These are phyloP conservation scores for Nakazawaea siamensis DNA, from an alignment of 805 yeast genomes.

Conservation along the genomic window DNA sequence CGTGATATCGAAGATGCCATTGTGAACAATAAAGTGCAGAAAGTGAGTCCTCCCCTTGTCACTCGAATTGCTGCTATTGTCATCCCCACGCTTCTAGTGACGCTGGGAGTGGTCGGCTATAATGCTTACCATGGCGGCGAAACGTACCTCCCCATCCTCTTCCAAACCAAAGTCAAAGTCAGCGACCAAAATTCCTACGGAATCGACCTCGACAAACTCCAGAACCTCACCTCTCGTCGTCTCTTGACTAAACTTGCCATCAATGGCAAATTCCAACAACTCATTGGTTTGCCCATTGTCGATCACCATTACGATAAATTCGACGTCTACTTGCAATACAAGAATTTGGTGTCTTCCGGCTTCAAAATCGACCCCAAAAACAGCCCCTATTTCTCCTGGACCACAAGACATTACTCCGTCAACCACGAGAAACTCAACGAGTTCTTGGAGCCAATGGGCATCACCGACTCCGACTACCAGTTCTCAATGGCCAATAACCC, in stretches of 20 bases:
- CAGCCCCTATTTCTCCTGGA: slow-evolving; percentile 10
- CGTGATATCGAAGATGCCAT: slow-evolving; percentile 5
- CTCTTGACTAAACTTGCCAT: slow-evolving; percentile 21
- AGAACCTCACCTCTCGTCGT: slow-evolving; percentile 16
- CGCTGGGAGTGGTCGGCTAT: slow-evolving; percentile 20
- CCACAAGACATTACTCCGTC: slow-evolving; percentile 9
- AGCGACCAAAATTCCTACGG: slow-evolving; percentile 15
- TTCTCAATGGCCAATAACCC: slow-evolving; percentile 16
- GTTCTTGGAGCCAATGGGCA: slow-evolving; percentile 22
- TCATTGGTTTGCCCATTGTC: slow-evolving; percentile 24
- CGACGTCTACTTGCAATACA: slow-evolving; percentile 22
- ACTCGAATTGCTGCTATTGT: slow-evolving; percentile 14
- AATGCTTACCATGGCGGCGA: slow-evolving; percentile 21
- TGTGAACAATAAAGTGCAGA: not conserved
- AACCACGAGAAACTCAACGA: slow-evolving; percentile 20
- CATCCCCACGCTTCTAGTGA: slow-evolving; percentile 15
- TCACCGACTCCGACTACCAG: slow-evolving; percentile 12
- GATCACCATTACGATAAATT: slow-evolving; percentile 21
- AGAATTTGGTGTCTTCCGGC: slow-evolving; percentile 22
- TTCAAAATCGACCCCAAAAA: slow-evolving; percentile 17
- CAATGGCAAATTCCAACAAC: slow-evolving; percentile 19
- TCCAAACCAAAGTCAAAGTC: slow-evolving; percentile 19
- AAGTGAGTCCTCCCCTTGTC: slow-evolving; percentile 11
- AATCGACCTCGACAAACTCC: slow-evolving; percentile 21
- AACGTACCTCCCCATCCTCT: slow-evolving; percentile 23